A percentile compares a stretch with the other conserved stretches of the same genome.
phyloP scores from a whole-genome alignment of 192 early-diverging fungal genomes.

The Pilaira anomala region DNA sequence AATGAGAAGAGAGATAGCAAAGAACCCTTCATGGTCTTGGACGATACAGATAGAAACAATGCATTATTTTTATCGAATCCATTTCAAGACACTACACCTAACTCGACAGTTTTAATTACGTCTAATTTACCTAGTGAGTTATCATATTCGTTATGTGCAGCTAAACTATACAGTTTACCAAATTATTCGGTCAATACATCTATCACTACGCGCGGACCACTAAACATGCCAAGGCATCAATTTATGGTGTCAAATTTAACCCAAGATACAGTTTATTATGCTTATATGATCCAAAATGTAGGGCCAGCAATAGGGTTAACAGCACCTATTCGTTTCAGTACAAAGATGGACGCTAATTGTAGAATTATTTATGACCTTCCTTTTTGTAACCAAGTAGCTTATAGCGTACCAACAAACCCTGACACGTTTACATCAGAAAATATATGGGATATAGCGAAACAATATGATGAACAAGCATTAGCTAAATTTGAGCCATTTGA shows the following conservation, averaged over 20 bases:
- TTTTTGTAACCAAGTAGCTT: constrained; percentile 54
- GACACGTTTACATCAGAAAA: constrained; percentile 3
- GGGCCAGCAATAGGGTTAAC: background rate
- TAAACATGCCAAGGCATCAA: constrained; percentile 34
- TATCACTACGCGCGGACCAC: constrained; percentile 35
- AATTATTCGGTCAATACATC: constrained; percentile 31
- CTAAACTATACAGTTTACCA: constrained; percentile 19
- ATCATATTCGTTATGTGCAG: constrained; percentile 47
- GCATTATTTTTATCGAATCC: constrained; percentile 33
- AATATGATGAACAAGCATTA: constrained; percentile 45
- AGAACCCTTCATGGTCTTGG: constrained; percentile 15
- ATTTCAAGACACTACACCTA: constrained; percentile 18
- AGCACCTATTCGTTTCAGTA: constrained; percentile 28
- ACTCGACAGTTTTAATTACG: constrained; percentile 25
- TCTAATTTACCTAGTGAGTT: constrained; percentile 31
- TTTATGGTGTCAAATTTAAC: constrained; percentile 36
- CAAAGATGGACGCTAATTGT: constrained; percentile 44
- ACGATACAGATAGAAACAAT: constrained; percentile 34
- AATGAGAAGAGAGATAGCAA: background rate
- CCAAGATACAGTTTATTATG: constrained; percentile 39
- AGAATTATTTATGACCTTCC: constrained; percentile 44
- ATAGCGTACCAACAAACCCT: constrained; percentile 41
- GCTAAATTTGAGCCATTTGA: constrained; percentile 45
- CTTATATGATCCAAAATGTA: constrained; percentile 35
- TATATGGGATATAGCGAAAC: constrained; percentile 21